Percentiles rank a stretch among this genome's conserved stretches.
Conservation (phyloP, 345 rosid genomes). For the Camelina sativa region DNA sequence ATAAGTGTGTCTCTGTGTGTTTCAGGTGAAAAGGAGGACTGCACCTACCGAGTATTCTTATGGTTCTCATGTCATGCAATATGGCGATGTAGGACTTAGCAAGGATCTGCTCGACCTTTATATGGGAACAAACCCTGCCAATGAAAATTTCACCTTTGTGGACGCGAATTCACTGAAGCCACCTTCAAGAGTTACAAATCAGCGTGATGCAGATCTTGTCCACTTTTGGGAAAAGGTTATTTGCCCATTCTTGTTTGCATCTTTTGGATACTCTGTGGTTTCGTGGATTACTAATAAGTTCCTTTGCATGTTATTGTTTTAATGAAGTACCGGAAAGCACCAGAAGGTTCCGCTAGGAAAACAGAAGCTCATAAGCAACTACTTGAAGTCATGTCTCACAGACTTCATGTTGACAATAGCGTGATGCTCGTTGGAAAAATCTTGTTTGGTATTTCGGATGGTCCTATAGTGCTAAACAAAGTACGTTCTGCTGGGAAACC, state of each 20-base stretch:
- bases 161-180: slow-evolving; percentile 67
- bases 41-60: slow-evolving; percentile 49
- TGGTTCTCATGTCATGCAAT: slow-evolving; percentile 98
- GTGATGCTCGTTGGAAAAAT: slow-evolving; percentile 80
- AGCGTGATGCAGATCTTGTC: slow-evolving; percentile 96
- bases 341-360: slow-evolving; percentile 83
- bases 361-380: slow-evolving; percentile 76
- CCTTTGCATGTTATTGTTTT: slow-evolving; percentile 21
- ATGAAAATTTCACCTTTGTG: slow-evolving; percentile 79
- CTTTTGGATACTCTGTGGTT: not conserved
- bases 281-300: slow-evolving; percentile 1
- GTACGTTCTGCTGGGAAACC: slow-evolving; percentile 82
- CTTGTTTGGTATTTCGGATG: slow-evolving; percentile 78
- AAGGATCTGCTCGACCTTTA: slow-evolving; percentile 61
- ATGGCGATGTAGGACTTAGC: slow-evolving; percentile 72
- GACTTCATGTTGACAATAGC: slow-evolving; percentile 86
- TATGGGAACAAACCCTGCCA: slow-evolving; percentile 93
- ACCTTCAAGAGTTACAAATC: slow-evolving; percentile 75
- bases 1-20: slow-evolving; percentile 26
- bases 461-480: slow-evolving; percentile 60
- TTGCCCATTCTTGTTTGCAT: slow-evolving; percentile 11
- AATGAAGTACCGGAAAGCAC: slow-evolving; percentile 85
- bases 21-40: slow-evolving; percentile 87
- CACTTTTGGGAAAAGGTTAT: slow-evolving; percentile 95
- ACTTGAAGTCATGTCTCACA: slow-evolving; percentile 89